Evolutionary conservation across 805 yeast species (phyloP).

Genomic region (Isabelozyma rhagii): DNA sequence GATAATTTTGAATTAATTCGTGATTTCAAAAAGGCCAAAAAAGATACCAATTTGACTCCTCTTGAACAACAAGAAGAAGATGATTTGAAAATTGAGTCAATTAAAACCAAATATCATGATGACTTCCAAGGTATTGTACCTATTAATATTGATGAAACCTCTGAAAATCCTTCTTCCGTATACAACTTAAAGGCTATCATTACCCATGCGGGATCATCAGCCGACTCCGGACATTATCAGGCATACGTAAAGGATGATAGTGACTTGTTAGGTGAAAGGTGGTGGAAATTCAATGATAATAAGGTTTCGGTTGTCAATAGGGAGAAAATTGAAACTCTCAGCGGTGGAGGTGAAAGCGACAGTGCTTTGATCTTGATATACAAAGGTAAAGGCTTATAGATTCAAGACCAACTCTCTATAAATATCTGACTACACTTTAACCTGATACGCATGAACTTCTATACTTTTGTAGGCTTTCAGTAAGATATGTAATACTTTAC

Average conservation of each 20-base stretch:
- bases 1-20: slow-evolving; percentile 68
- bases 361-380: slow-evolving; percentile 87
- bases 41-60: slow-evolving; percentile 36
- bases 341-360: slow-evolving; percentile 98
- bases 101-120: slow-evolving; percentile 50
- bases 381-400: slow-evolving; percentile 66
- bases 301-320: slow-evolving; percentile 73
- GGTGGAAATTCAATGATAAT: slow-evolving; percentile 97
- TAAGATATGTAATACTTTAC: too few relatives aligned
- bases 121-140: slow-evolving; percentile 45
- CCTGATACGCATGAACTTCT: too few relatives aligned
- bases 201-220: slow-evolving; percentile 92
- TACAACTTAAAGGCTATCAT: slow-evolving; percentile 81
- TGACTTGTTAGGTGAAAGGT: slow-evolving; percentile 63
- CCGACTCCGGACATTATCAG: slow-evolving; percentile 97
- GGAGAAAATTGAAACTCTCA: slow-evolving; percentile 77
- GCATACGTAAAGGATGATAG: slow-evolving; percentile 73
- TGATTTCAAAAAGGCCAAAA: slow-evolving; percentile 62
- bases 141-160: slow-evolving; percentile 30
- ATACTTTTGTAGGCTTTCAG: too few relatives aligned
- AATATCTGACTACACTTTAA: neutral
- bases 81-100: slow-evolving; percentile 44
- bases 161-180: slow-evolving; percentile 84
- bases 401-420: too few relatives aligned
- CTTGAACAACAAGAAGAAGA: slow-evolving; percentile 57